Base-by-base conservation (phyloP, 257 asterid species). In the Jacaranda copaia region DNA sequence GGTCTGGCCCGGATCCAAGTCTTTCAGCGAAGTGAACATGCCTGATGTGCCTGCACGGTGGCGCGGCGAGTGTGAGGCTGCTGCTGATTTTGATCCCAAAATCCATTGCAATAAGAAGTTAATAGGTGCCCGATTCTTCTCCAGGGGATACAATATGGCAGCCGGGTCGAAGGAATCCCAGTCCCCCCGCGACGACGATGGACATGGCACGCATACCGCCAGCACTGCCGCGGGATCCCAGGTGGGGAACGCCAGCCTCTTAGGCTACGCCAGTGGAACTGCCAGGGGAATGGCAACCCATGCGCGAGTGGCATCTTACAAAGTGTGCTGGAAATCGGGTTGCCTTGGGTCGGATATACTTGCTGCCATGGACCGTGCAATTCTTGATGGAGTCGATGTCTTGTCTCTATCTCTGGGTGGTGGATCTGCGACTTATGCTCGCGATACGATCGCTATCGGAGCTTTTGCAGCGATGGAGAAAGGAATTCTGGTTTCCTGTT, bases 141-240 rank as follows among this genome's bases (percentile, higher is more conserved):
- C 88, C 55, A 68, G 72, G 25, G 90, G 90, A 0, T 79, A 79
- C 79, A 74, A 71, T 52, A 72, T 76, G 80, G 79, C 77, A 0
- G 56, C 81, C 15, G 85, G 81, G 5, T 46, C 18, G 40, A 73
- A 70, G 15, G 86, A 82, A 32, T 6, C 63, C 0, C 76, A 60
- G 35, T 92, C 97, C 39, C 90, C 97, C 0, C 88, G 97, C 13
- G 97, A 92, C 32, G 70, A 16, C 1, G 91, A 89, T 2, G 97
- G 97, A 3, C 97, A 92, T 59, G 96, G 95, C 38, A 89, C 91
- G 1, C 97, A 90, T 67, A 85, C 90, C 4, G 85, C 97, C 39
- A 86, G 93, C 77, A 92, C 95, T 5, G 91, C 90, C 16, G 90
- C 88, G 5, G 96, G 96, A 5, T 79, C 87, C 9, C 51, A 68